Evolutionary conservation across 495 filamentous ascomycete genomes (phyloP), one percentile per base, ranked within the genome.

Genomic region (Penicillium silybi): DNA sequence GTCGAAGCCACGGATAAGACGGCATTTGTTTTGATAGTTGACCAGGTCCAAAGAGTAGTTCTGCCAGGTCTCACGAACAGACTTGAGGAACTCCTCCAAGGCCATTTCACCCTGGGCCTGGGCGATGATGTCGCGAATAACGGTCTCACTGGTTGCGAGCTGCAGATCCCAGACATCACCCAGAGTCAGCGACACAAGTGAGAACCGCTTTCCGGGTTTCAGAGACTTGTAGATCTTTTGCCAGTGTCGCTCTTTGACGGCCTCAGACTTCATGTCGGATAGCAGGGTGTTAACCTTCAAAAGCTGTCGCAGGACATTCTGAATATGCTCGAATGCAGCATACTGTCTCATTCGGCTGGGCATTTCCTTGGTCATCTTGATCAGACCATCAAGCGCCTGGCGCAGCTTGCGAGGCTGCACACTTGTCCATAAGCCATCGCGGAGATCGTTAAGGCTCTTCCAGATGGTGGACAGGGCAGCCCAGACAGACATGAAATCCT

Each of bases 351-450:
- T 99, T 40, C 93, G 85, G 68, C 89, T 95, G 0, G 93, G 93
- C 93, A 99, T 99, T 52, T 97, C 92, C 74, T 96, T 99, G 41
- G 91, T 96, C 86, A 96, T 93, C 72, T 95, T 96, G 64, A 97
- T 88, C 25, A 97, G 78, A 32, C 84, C 83, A 62, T 99, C 93
- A 43, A 99, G 82, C 15, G 89, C 85, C 50, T 88, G 81, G 25
- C 95, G 81, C 52, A 97, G 81, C 70, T 97, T 97, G 40, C 93
- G 80, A 2, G 93, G 90, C 60, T 96, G 88, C 2, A 97, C 85
- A 63, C 87, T 96, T 27, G 85, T 90, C 93, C 93, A 99, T 0
- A 91, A 81, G 20, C 79, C 86, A 55, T 97, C 95, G 13, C 89
- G 83, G 23, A 97, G 85, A 59, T 97, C 93, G 62, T 96, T 91